Base-by-base conservation (phyloP, 805 yeast species). In the Candida koratica region DNA sequence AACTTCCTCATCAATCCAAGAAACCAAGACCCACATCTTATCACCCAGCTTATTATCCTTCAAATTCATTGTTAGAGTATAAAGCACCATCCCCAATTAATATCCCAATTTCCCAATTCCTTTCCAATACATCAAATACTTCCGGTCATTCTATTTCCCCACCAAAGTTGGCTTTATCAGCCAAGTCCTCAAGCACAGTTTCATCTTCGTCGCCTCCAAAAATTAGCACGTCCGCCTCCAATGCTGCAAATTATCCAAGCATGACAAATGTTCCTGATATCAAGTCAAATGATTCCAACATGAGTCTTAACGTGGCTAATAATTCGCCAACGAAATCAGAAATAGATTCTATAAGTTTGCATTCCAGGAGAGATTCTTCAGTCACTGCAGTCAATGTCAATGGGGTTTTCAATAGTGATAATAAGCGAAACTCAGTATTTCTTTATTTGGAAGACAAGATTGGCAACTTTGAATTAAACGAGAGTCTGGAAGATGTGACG, bases 11-110 rank as follows among this genome's bases (percentile, higher is more conserved):
- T 18, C 51, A 68, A 8, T 52, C 51, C 32, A 73, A 77, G 55
- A 80, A 75, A 51, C 89, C 87, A 39, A 73, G 95, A 55, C 94
- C 95, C 27, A 84, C 90, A 0, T 83, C 93, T 7, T 84, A 81
- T 51, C 89, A 84, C 52, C 94, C 95, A 12, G 71, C 81, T 5
- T 54, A 41, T 68, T 60, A 64, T 11, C 71, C 75, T 2, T 50
- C 68, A 3, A 53, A 60, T 30, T 58, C 68, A 5, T 32, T 53
- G 36, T 48, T 55, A 4, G 60, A 42, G 10, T 42, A 61, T 38
- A 63, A 58, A 38, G 51, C 57, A 24, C 63, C 64, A 2, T 50
- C 63, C 5, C 61, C 68, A 1, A 47, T 53, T 25, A 58, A 54
- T 23, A 32, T 56, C 13, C 59, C 62, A 4, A 44, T 44, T 9